Percentiles rank a stretch among this genome's conserved stretches.
Conservation (phyloP, 768 basidiomycete species). For the Psilocybe subaeruginosa region DNA sequence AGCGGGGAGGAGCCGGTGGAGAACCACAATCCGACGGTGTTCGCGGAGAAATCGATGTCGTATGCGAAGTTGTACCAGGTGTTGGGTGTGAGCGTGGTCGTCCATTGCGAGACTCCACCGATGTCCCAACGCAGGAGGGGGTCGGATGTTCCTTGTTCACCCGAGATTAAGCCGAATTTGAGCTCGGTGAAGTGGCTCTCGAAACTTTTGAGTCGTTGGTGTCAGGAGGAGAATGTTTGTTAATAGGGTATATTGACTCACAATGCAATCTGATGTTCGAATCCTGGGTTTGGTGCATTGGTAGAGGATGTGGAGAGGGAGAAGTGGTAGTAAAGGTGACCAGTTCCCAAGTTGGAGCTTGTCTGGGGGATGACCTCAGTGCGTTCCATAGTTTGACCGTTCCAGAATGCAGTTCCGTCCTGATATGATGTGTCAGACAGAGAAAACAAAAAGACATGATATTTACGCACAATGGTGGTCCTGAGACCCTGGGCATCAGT, state of each 20-base stretch:
- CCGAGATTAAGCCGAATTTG: conserved; percentile 23
- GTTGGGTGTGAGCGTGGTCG: conserved; percentile 20
- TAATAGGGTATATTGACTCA: neutral
- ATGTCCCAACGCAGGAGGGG: conserved; percentile 21
- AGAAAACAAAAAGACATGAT: neutral
- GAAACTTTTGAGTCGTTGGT: conserved; percentile 9
- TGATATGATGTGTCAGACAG: neutral
- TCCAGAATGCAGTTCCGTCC: conserved; percentile 25
- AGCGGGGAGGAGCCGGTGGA: conserved; percentile 20
- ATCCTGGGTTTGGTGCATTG: conserved; percentile 21
- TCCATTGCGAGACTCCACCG: conserved; percentile 23
- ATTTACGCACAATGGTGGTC: conserved; percentile 18
- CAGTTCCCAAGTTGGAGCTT: conserved; percentile 22
- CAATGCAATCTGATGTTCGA: conserved; percentile 25
- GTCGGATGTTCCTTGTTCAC: conserved; percentile 20
- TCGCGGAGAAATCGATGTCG: conserved; percentile 22
- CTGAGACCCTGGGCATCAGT: conserved; percentile 23
- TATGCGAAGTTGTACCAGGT: conserved; percentile 27
- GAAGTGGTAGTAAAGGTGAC: conserved; percentile 25
- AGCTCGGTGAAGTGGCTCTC: conserved; percentile 24
- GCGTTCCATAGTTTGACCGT: conserved; percentile 24
- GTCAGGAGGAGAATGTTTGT: neutral
- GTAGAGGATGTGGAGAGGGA: conserved; percentile 19
- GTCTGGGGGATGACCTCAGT: conserved; percentile 23
- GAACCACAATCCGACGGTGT: conserved; percentile 22